Percentiles rank a stretch among this genome's conserved stretches.
Conservation (phyloP, 2,329 filamentous ascomycete genomes). For the Beauveria brongniartii region DNA sequence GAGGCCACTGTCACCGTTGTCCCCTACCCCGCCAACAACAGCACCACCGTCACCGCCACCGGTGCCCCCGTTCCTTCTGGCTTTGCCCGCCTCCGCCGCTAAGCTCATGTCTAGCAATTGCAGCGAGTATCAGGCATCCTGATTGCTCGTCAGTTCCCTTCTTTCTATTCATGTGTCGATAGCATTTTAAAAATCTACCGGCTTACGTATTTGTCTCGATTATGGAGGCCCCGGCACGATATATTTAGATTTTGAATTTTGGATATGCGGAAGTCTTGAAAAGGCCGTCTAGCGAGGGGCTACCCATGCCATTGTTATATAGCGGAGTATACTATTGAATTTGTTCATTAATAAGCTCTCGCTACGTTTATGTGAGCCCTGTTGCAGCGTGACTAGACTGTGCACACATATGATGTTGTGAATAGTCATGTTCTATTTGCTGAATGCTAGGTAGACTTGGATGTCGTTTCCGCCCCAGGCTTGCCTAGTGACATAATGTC, state of each 20-base stretch:
- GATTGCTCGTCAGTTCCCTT: neutral
- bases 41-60: slow-evolving; percentile 27
- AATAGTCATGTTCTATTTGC: no score
- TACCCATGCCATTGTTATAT: slow-evolving; percentile 6
- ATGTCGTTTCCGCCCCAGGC: no score
- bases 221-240: neutral
- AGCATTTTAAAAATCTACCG: neutral
- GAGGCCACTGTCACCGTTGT: slow-evolving; percentile 28
- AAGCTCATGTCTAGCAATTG: slow-evolving; percentile 13
- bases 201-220: neutral
- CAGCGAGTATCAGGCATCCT: neutral
- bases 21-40: slow-evolving; percentile 32
- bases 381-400: neutral
- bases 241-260: neutral
- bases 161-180: slow-evolving; percentile 1
- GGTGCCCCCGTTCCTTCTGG: slow-evolving; percentile 28
- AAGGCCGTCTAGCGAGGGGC: slow-evolving; percentile 6
- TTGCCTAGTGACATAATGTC: no score
- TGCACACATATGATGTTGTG: neutral
- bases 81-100: slow-evolving; percentile 26
- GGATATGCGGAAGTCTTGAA: neutral
- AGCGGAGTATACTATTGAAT: slow-evolving; percentile 5
- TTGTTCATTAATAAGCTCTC: neutral
- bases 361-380: neutral
- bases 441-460: no score